Evolutionary conservation across 129 eudicot species (phyloP), one percentile per base, ranked within the genome.

Genomic region (Scalesia atractyloides): DNA sequence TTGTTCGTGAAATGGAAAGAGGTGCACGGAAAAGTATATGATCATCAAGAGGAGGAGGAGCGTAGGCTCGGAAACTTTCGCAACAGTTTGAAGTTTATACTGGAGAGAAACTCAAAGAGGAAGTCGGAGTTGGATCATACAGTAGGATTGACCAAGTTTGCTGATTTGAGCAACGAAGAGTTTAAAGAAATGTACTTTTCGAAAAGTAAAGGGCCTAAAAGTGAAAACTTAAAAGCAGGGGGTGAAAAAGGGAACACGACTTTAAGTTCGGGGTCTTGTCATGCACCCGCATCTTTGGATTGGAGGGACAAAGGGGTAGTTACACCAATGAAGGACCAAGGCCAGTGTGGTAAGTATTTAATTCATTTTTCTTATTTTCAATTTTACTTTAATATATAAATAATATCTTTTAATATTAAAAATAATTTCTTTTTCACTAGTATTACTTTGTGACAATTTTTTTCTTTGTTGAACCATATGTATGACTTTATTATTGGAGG

Each of bases 131-230:
- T 49, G 4, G 86, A 77, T 54, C 79, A 76, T 54, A 47, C 47
- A 24, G 82, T 88, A 57, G 95, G 95, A 1, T 69, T 88, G 72
- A 88, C 78, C 72, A 81, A 73, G 72, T 88, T 88, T 69, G 90
- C 90, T 61, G 95, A 88, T 73, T 56, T 88, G 78, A 88, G 86
- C 61, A 88, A 85, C 57, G 90, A 88, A 58, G 95, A 88, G 84
- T 85, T 88, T 22, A 80, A 64, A 60, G 72, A 78, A 54, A 62
- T 53, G 64, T 85, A 84, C 17, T 39, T 71, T 16, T 66, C 84
- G 1, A 87, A 82, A 81, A 61, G 26, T 15, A 83, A 79, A 78
- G 79, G 70, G 47, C 70, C 73, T 67, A 65, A 39, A 70, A 75
- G 71, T 7, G 60, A 68, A n/a, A 43, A 19, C 5, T n/a, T 58